Evolutionary conservation across 306 rosid genomes (phyloP), one percentile per base, ranked within the genome.

Genomic region (Prunus salicina): DNA sequence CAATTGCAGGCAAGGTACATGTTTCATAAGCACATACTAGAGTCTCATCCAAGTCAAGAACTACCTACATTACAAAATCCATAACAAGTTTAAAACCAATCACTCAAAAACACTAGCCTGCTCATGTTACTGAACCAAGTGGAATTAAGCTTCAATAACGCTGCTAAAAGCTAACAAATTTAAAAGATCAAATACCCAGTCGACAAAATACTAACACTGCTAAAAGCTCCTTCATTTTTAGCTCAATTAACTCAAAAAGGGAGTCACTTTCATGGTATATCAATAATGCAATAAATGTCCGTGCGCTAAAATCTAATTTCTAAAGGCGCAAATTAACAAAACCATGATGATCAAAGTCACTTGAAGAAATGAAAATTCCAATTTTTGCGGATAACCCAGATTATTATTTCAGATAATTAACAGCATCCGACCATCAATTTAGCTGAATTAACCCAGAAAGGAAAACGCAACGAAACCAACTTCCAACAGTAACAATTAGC

Each of bases 31-130:
- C 96, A 81, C 97, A 89, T 43, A 92, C 84, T 24, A 92, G 84
- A 52, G 97, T 95, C 82, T 95, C 98, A 75, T 95, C 98, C 80
- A 95, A 89, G 81, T 95, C 97, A 75, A 95, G 96, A 79, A 95
- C 98, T 16, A 95, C 98, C 97, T 95, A 79, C 76, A 83, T 34
- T 60, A 68, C 63, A 72, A 73, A 70, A 65, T 67, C 22, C 49
- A 56, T 69, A 12, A 32, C 22, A 47, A 34, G 45, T 73, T 38
- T 10, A 72, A 57, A 74, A 24, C 46, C 20, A 15, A 30, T 13
- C 38, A 28, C n/a, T 41, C 43, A 22, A 7, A 15, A 12, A 38
- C 50, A 12, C 43, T 13, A n/a, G n/a, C n/a, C n/a, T n/a, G n/a
- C n/a, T n/a, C n/a, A n/a, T n/a, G n/a, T n/a, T n/a, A n/a, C n/a